A percentile compares a stretch with the other conserved stretches of the same genome.
Evolutionary conservation across 176 grass and related monocot genomes (phyloP).

Genomic region (Cenchrus purpureus): DNA sequence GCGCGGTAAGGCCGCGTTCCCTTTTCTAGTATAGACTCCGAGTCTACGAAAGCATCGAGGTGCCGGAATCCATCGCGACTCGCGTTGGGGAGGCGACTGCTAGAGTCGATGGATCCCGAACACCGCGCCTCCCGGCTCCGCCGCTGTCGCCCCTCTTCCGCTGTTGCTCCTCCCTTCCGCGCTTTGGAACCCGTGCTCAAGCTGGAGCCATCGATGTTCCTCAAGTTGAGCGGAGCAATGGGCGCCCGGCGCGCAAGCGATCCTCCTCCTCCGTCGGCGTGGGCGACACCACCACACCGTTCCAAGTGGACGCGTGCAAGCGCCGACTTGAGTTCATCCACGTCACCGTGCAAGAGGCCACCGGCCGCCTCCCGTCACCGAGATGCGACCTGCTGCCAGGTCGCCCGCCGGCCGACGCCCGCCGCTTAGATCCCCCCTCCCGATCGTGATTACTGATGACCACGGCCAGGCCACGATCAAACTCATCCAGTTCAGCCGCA

Average conservation of each 20-base stretch:
- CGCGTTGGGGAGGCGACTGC: too few species aligned
- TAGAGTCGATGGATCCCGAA: too few species aligned
- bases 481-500: conserved; percentile 66
- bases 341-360: conserved; percentile 58
- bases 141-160: too few species aligned
- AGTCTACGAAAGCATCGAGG: too few species aligned
- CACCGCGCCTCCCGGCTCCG: too few species aligned
- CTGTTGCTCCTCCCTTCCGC: too few species aligned
- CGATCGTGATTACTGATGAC: neutral
- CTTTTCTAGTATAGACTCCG: too few species aligned
- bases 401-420: neutral
- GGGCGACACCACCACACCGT: neutral
- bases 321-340: conserved; percentile 63
- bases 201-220: too few species aligned
- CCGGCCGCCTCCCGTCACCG: conserved; percentile 73
- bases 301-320: conserved; percentile 63
- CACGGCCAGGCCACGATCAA: conserved; percentile 49
- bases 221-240: too few species aligned
- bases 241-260: neutral
- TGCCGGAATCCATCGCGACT: too few species aligned
- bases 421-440: neutral
- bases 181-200: too few species aligned
- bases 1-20: too few species aligned
- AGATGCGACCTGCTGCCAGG: conserved; percentile 89
- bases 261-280: neutral